These are phyloP conservation scores for Digitaria exilis DNA, from an alignment of 202 grass and related monocot genomes.

Conservation along the genomic window DNA sequence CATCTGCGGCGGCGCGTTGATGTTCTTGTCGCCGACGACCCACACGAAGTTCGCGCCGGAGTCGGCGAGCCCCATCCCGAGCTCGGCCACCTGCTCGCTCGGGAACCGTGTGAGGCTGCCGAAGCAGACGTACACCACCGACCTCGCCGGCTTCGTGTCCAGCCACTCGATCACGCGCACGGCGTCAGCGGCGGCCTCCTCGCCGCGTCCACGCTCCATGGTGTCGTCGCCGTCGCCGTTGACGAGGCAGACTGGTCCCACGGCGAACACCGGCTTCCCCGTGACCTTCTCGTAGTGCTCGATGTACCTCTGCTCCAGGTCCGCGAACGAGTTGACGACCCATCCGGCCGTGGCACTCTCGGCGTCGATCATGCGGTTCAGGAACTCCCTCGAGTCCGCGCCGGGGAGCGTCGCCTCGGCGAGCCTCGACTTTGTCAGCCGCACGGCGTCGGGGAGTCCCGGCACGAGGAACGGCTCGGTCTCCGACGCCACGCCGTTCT, in stretches of 20 bases:
- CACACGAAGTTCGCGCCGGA: constrained; percentile 64
- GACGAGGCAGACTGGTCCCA: constrained; percentile 61
- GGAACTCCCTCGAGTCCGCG: constrained; percentile 38
- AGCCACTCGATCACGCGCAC: constrained; percentile 56
- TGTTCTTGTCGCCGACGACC: constrained; percentile 41
- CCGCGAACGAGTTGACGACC: constrained; percentile 71
- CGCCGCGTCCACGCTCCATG: constrained; percentile 36
- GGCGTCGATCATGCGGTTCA: constrained; percentile 42
- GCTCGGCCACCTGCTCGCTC: constrained; percentile 52
- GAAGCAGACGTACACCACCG: constrained; percentile 72
- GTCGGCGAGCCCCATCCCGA: constrained; percentile 50
- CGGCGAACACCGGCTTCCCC: constrained; percentile 50
- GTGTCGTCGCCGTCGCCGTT: constrained; percentile 46
- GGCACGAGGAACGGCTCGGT: constrained; percentile 57
- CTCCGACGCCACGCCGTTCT: constrained; percentile 25
- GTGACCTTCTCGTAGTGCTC: constrained; percentile 59
- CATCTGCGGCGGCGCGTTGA: neutral
- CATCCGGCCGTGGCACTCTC: constrained; percentile 60
- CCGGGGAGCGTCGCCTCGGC: constrained; percentile 60
- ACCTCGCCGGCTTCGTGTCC: constrained; percentile 50
- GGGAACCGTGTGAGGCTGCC: constrained; percentile 56
- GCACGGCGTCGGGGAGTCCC: constrained; percentile 51
- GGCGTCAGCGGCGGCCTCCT: neutral
- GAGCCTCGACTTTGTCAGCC: constrained; percentile 52
- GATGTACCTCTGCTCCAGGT: constrained; percentile 53